Evolutionary conservation across 202 grass and related monocot species (phyloP).

Genomic region (Schoenoplectus tabernaemontani): DNA sequence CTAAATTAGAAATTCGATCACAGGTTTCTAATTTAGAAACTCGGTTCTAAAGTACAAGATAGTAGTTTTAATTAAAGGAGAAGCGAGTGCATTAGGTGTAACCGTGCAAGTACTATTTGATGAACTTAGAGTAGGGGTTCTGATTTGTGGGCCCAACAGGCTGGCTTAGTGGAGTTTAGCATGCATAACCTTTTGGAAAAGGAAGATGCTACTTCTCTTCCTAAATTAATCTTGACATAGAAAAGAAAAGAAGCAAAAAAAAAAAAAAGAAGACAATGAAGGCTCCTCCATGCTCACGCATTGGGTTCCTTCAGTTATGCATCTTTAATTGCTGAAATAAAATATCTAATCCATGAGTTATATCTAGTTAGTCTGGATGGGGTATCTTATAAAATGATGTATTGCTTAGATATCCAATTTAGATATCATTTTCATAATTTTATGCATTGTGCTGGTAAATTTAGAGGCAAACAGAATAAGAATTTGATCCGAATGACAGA

Average conservation of each 20-base stretch:
- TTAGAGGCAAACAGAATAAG: not conserved
- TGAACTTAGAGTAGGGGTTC: conserved; percentile 14
- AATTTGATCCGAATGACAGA: not conserved
- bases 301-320: not conserved
- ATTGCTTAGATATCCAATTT: conserved; percentile 1
- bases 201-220: conserved; percentile 28
- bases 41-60: not conserved
- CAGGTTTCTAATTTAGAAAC: not conserved
- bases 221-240: conserved; percentile 14
- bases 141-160: conserved; percentile 22
- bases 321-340: conserved; percentile 18
- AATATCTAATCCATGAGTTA: not conserved
- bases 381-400: not conserved
- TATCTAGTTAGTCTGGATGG: conserved; percentile 9
- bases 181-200: conserved; percentile 14
- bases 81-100: conserved; percentile 19
- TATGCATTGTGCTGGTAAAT: conserved; percentile 8
- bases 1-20: not conserved
- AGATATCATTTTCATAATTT: not conserved
- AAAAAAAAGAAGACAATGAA: not conserved
- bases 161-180: conserved; percentile 29
- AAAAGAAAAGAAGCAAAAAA: not conserved
- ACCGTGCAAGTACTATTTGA: too few species aligned
- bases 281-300: conserved; percentile 6
- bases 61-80: conserved; percentile 7